Evolutionary conservation across 2,329 filamentous ascomycete species (phyloP).

Genomic region (Colletotrichum chlorophyti): DNA sequence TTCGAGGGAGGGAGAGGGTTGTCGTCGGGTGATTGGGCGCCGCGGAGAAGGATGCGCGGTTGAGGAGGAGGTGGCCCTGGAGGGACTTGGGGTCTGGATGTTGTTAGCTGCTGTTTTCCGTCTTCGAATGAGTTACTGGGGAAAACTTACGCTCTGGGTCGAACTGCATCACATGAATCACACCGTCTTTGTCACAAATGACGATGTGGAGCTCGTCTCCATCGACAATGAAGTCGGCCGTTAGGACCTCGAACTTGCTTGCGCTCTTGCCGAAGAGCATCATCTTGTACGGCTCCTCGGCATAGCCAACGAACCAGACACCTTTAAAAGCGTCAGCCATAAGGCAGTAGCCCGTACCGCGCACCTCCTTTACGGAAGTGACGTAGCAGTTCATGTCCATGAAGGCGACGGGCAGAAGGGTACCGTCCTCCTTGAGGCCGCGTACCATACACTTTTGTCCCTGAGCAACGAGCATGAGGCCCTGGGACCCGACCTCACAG

Average conservation of each 20-base stretch:
- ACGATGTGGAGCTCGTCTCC: slow-evolving; percentile 84
- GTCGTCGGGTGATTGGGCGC: slow-evolving; percentile 78
- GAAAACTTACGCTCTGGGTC: slow-evolving; percentile 83
- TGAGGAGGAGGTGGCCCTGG: slow-evolving; percentile 85
- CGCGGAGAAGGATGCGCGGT: slow-evolving; percentile 86
- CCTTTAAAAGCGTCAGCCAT: slow-evolving; percentile 93
- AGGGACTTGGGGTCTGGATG: slow-evolving; percentile 85
- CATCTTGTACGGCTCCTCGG: slow-evolving; percentile 96
- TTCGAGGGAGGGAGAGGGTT: slow-evolving; percentile 78
- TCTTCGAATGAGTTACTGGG: not conserved
- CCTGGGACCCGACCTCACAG: slow-evolving; percentile 84
- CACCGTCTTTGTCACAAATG: slow-evolving; percentile 82
- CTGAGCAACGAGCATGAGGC: slow-evolving; percentile 87
- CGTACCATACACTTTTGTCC: slow-evolving; percentile 98
- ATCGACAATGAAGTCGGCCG: slow-evolving; percentile 88
- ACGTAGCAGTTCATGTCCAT: slow-evolving; percentile 98
- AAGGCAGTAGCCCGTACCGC: slow-evolving; percentile 82
- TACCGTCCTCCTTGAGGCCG: slow-evolving; percentile 93
- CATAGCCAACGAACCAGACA: slow-evolving; percentile 95
- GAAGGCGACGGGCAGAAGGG: slow-evolving; percentile 91
- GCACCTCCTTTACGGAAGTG: slow-evolving; percentile 81
- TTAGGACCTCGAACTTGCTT: slow-evolving; percentile 77
- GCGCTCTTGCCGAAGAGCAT: slow-evolving; percentile 89
- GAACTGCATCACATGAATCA: slow-evolving; percentile 89
- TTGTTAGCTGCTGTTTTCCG: slow-evolving; percentile 33